phyloP scores from a whole-genome alignment of 148 eudicot species.

The Polygonum aviculare region DNA sequence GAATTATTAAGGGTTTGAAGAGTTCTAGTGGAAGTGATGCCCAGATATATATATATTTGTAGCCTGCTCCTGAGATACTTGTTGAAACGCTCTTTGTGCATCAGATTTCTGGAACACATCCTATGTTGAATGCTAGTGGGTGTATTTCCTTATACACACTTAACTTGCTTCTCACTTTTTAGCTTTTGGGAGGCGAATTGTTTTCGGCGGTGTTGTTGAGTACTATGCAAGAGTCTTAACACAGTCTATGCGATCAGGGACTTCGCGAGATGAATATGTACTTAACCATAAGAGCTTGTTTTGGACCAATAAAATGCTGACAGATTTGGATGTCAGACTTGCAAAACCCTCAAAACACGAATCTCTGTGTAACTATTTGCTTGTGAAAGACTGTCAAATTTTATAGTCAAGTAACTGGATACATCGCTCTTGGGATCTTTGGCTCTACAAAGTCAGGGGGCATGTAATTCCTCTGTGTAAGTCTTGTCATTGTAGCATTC shows the following conservation, averaged over 20 bases:
- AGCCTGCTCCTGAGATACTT: not conserved
- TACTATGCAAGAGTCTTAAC: not conserved
- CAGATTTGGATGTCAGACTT: not conserved
- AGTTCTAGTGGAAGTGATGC: not conserved
- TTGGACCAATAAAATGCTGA: not conserved
- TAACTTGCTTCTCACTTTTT: not conserved
- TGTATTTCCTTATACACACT: not conserved
- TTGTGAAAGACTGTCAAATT: too few relatives aligned
- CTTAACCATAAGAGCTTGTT: not conserved
- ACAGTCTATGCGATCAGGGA: not conserved
- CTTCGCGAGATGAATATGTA: not conserved
- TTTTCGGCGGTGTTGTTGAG: not conserved
- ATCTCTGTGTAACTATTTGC: too few relatives aligned
- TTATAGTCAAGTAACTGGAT: too few relatives aligned
- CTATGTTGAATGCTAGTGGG: not conserved
- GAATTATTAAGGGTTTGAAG: not conserved
- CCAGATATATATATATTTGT: not conserved
- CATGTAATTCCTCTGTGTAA: too few relatives aligned
- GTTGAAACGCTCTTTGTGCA: not conserved
- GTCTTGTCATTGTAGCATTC: too few relatives aligned
- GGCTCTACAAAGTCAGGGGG: too few relatives aligned
- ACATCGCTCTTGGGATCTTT: too few relatives aligned
- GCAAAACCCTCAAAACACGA: not conserved
- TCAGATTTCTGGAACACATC: conserved; percentile 1
- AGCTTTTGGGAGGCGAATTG: not conserved